Percentiles rank a stretch among this genome's conserved stretches.
These are phyloP conservation scores for Prunus campanulata DNA, from an alignment of 306 rosid species.

Conservation along the genomic window DNA sequence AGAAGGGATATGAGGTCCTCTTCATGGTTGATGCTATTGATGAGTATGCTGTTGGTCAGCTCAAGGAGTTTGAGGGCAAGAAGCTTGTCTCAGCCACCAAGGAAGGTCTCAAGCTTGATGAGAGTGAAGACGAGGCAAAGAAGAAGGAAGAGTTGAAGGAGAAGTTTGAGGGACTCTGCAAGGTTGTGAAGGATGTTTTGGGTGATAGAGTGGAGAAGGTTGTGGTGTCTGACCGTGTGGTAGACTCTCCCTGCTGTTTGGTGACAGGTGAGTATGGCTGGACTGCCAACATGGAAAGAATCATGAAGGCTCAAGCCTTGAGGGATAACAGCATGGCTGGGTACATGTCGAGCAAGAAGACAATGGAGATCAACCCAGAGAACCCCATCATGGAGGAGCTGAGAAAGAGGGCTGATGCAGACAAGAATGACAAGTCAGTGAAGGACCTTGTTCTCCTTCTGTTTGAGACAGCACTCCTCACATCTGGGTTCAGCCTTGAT, in stretches of 20 bases:
- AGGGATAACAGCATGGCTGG: conserved; percentile 96
- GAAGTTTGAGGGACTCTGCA: conserved; percentile 80
- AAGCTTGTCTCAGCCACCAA: conserved; percentile 90
- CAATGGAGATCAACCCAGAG: conserved; percentile 95
- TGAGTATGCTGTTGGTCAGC: conserved; percentile 88
- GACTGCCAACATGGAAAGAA: conserved; percentile 98
- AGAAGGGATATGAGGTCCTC: conserved; percentile 80
- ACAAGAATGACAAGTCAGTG: conserved; percentile 90
- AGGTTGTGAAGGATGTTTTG: conserved; percentile 87
- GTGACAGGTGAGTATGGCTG: conserved; percentile 95
- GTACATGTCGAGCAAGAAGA: conserved; percentile 93
- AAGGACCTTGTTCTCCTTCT: conserved; percentile 89
- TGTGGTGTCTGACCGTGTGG: conserved; percentile 89
- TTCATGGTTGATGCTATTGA: conserved; percentile 95
- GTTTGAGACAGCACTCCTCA: conserved; percentile 84
- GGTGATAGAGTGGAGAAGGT: conserved; percentile 94
- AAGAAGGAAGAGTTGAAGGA: conserved; percentile 61
- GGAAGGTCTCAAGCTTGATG: conserved; percentile 86
- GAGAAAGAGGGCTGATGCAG: conserved; percentile 78
- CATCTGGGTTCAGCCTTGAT: conserved; percentile 95
- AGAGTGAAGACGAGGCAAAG: conserved; percentile 77
- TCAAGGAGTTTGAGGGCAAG: conserved; percentile 91
- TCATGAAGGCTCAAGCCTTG: conserved; percentile 93
- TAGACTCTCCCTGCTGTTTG: conserved; percentile 86
- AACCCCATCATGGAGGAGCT: conserved; percentile 96